Base-by-base conservation (phyloP, 2,329 filamentous ascomycete genomes). In the Aschersonia sp. region DNA sequence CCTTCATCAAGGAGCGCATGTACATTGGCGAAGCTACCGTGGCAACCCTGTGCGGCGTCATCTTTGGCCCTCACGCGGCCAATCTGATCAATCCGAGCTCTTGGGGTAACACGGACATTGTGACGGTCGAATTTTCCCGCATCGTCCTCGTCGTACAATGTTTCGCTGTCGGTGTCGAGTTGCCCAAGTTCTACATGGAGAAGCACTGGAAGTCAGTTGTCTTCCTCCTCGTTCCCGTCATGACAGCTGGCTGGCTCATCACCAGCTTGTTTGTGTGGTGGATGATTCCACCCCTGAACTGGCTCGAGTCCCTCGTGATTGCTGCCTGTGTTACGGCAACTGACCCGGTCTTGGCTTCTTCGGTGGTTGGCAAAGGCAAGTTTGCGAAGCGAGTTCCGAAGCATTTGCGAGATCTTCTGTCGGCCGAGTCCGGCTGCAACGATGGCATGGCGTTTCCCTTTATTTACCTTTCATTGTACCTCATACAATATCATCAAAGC, bases 371-470 rank as follows among this genome's bases (percentile, higher is more conserved):
- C 62, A 98, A 97, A 70, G 92, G 92, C 58, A 98, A 98, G 66
- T 98, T 98, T 59, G 90, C 92, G 37, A 95, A 95, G 69, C 81
- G 92, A 52, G 88, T 98, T 5, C 92, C 92, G 29, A 97, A 95
- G 71, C 92, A 98, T 80, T 70, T 98, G 68, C 79, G 92, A 73
- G 92, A 98, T 67, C 62, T 98, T 46, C 72, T 98, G 10, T 98
- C 92, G 5, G 89, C 89, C 48, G 92, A 98, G 67, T 98, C 92
- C 6, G 92, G 92, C 32, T 98, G 92, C 69, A 98, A 98, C 73
- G 92, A 98, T 63, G 92, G 92, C 66, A 98, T 98, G 92, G 92
- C 92, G 1, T 98, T 98, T 60, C 92, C 92, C 0, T 98, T 98
- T 64, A 79, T 98, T 58, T 98, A 98, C 62, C 74, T 98, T 32